Percentiles rank a stretch among this genome's conserved stretches.
phyloP scores from a whole-genome alignment of 192 early-diverging fungal species.

The Thamnidium elegans region DNA sequence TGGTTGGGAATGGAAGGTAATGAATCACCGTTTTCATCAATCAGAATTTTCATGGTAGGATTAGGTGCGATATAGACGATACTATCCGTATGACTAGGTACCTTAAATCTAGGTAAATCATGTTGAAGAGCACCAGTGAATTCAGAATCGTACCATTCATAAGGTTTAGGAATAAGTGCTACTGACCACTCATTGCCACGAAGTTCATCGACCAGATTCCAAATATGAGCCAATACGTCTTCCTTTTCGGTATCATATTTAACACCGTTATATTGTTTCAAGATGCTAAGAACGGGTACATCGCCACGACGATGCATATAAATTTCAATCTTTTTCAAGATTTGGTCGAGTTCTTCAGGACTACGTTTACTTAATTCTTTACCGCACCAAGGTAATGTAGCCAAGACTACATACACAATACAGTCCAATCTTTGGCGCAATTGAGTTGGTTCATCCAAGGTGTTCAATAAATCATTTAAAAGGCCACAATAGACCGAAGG shows the following conservation, averaged over 20 bases:
- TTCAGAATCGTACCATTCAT: constrained; percentile 45
- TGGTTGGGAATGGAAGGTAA: constrained; percentile 33
- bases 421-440: constrained; percentile 32
- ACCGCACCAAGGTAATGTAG: constrained; percentile 74
- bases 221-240: constrained; percentile 28
- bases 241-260: neutral
- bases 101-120: constrained; percentile 42
- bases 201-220: constrained; percentile 19
- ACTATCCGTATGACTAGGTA: constrained; percentile 33
- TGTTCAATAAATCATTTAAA: constrained; percentile 61
- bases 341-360: constrained; percentile 46
- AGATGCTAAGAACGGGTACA: neutral
- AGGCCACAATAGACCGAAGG: constrained; percentile 62
- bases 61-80: constrained; percentile 34
- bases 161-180: constrained; percentile 47
- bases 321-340: constrained; percentile 45
- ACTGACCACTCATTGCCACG: constrained; percentile 21
- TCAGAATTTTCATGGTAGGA: constrained; percentile 9
- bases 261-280: constrained; percentile 19
- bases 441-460: constrained; percentile 52
- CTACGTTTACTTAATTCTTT: constrained; percentile 48
- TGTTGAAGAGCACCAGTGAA: constrained; percentile 48
- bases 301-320: constrained; percentile 46
- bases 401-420: constrained; percentile 71
- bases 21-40: constrained; percentile 19